Evolutionary conservation across 1,284 basidiomycete species (phyloP).

Genomic region (Trametes pubescens): DNA sequence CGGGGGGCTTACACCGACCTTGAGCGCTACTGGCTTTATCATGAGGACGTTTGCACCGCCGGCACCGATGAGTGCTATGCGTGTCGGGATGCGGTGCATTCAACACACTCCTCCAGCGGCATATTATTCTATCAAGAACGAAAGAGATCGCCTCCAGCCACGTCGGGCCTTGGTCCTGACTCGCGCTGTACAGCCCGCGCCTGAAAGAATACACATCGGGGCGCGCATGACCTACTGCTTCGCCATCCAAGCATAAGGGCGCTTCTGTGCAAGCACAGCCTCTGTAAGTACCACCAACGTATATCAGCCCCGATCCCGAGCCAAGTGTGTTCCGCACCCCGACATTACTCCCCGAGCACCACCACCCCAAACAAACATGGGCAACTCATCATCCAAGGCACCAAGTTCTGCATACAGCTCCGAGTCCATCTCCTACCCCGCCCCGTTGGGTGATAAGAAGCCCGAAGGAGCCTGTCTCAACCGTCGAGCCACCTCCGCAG

Average conservation of each 20-base stretch:
- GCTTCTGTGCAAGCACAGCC: conserved; percentile 9
- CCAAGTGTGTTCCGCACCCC: neutral
- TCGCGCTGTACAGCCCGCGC: neutral
- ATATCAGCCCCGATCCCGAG: conserved; percentile 1
- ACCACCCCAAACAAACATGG: conserved; percentile 25
- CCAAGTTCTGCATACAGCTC: conserved; percentile 22
- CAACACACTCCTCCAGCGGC: neutral
- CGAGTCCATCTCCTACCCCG: conserved; percentile 13
- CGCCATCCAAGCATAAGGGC: neutral
- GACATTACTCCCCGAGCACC: neutral
- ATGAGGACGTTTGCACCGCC: neutral
- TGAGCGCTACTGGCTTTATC: neutral
- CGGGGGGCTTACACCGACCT: neutral
- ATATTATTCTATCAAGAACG: neutral
- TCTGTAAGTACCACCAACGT: neutral
- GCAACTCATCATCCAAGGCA: conserved; percentile 29
- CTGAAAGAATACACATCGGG: neutral
- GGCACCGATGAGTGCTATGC: neutral
- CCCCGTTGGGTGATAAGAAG: conserved; percentile 20
- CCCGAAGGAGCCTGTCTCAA: conserved; percentile 14
- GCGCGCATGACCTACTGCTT: conserved; percentile 16
- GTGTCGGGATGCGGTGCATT: conserved; percentile 13
- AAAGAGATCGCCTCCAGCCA: conserved; percentile 8
- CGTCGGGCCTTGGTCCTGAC: conserved; percentile 7
- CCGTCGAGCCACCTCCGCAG: conserved; percentile 25